Evolutionary conservation across 805 yeast genomes (phyloP).

Genomic region (Lipomyces oligophaga): DNA sequence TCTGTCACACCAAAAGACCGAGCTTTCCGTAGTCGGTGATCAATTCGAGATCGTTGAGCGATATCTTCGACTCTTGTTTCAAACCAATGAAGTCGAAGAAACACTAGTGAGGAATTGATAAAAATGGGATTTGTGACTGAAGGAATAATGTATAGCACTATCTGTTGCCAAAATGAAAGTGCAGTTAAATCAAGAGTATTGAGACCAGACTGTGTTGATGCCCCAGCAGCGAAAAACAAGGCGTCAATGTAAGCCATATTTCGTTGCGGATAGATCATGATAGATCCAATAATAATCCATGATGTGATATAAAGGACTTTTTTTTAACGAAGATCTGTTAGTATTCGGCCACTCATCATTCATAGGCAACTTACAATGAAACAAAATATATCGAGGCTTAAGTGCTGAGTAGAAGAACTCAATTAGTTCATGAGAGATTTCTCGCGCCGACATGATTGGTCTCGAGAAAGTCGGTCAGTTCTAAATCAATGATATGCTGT

Average conservation of each 20-base stretch:
- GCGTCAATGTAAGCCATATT: conserved; percentile 71
- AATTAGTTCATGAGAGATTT: background rate
- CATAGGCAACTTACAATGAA: conserved; percentile 17
- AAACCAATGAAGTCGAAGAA: conserved; percentile 82
- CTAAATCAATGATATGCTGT: no score
- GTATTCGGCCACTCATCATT: no score
- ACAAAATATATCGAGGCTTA: conserved; percentile 25
- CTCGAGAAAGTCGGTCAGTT: no score
- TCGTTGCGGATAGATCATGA: conserved; percentile 70
- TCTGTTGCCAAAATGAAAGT: conserved; percentile 72
- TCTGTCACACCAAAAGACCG: conserved; percentile 51
- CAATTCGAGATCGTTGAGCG: conserved; percentile 67
- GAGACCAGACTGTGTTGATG: conserved; percentile 87
- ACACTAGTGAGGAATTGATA: conserved; percentile 73
- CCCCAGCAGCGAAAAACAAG: conserved; percentile 69
- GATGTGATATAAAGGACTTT: conserved; percentile 53
- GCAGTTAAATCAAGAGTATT: conserved; percentile 70
- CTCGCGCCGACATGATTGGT: no score
- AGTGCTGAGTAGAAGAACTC: conserved; percentile 10
- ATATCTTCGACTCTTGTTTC: conserved; percentile 83
- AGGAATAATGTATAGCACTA: conserved; percentile 59
- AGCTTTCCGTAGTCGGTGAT: conserved; percentile 77
- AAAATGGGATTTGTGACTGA: conserved; percentile 80
- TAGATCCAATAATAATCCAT: conserved; percentile 62
- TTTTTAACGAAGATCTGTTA: conserved; percentile 30